Base-by-base conservation (phyloP, 306 rosid species). In the Castanea sativa region DNA sequence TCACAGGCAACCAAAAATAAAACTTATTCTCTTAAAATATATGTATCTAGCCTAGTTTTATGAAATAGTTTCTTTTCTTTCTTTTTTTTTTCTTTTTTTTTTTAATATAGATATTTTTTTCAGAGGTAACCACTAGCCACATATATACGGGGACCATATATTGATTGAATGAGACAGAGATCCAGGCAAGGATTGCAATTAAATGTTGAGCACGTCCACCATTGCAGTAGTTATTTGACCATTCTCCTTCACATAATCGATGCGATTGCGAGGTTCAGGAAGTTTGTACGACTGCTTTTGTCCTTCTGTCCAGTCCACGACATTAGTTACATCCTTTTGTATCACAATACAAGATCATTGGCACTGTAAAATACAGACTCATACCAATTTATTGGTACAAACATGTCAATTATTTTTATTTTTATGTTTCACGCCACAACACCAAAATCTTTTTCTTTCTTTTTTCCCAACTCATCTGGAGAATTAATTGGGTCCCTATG, bases 211-310 rank as follows among this genome's bases (percentile, higher is more conserved):
- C 73, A 78, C 5, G 80, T 73, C 82, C 75, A 43, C 80, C 52
- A 32, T 74, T 49, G 81, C 69, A 80, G 29, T 68, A 71, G 32
- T 70, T 64, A 69, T 77, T 84, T 81, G 89, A 87, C 91, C 63
- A 13, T 69, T 82, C 75, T 79, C 29, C 81, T 57, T 75, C 38
- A 23, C 84, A 69, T 59, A 72, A 73, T 51, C 49, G 70, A 7
- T 71, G 52, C 15, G 58, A 16, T 53, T 71, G 52, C 19, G 58
- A 16, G 53, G 58, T 69, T 68, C 69, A 57, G 87, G 81, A 69
- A 69, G 69, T 27, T 43, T 69, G 21, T 10, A 23, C 58, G 19
- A 13, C 21, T 45, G 65, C 53, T 56, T 27, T 75, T 79, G 86
- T 83, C 86, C 77, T 77, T 71, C n/a, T 7, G 32, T 75, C 69